phyloP scores from a whole-genome alignment of 352 stramenopile genomes.

The Phytophthora citrophthora region DNA sequence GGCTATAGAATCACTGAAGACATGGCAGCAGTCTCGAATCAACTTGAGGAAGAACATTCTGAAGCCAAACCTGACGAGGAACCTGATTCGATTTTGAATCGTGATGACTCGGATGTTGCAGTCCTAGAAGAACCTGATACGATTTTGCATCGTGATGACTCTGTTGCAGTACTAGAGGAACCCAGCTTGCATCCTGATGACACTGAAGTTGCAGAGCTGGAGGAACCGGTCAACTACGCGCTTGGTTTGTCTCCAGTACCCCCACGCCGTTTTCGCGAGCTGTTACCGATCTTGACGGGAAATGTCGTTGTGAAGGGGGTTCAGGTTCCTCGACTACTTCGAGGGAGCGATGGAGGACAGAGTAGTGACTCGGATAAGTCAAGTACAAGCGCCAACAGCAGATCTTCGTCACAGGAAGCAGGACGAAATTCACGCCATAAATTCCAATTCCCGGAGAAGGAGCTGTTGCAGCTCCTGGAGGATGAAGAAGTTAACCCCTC shows the following conservation, averaged over 20 bases:
- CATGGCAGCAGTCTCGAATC: conserved; percentile 44
- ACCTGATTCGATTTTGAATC: too few species aligned
- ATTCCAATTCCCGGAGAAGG: conserved; percentile 68
- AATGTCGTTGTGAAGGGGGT: conserved; percentile 39
- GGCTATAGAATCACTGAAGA: conserved; percentile 30
- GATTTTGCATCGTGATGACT: too few species aligned
- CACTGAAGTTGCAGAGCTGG: conserved; percentile 10
- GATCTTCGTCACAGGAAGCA: conserved; percentile 4
- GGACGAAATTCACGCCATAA: conserved; percentile 41
- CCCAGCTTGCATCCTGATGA: conserved; percentile 3
- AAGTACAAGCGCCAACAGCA: not conserved
- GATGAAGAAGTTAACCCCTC: conserved; percentile 24
- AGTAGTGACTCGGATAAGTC: conserved; percentile 7
- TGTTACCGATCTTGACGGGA: conserved; percentile 33
- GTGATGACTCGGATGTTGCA: conserved; percentile 14
- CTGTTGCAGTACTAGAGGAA: not conserved
- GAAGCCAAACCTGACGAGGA: conserved; percentile 3
- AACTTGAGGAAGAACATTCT: conserved; percentile 48
- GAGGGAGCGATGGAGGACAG: conserved; percentile 10
- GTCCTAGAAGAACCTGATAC: not conserved
- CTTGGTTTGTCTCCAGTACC: not conserved
- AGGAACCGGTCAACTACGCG: not conserved
- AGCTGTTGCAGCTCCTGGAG: conserved; percentile 39
- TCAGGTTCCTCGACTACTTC: conserved; percentile 52
- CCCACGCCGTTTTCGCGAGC: conserved; percentile 16